Conservation (phyloP, 164 flowering plant species). For the Kingdonia uniflora region DNA sequence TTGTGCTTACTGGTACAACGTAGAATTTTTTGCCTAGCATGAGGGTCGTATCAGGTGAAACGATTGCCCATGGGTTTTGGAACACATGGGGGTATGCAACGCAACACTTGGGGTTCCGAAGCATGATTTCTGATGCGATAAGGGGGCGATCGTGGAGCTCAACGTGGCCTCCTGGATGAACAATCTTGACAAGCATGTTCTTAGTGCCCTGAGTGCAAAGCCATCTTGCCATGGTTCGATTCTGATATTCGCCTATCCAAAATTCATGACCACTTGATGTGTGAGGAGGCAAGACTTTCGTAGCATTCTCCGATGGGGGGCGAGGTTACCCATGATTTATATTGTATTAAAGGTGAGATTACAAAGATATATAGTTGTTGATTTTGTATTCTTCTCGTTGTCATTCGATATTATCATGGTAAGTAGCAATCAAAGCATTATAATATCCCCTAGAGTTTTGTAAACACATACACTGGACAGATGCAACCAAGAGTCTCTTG, state of each 20-base stretch:
- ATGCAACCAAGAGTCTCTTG: no score
- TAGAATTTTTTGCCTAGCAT: slow-evolving; percentile 42
- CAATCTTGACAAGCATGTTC: slow-evolving; percentile 42
- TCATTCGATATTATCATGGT: no score
- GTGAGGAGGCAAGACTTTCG: not conserved
- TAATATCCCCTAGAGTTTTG: no score
- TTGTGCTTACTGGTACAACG: slow-evolving; percentile 44
- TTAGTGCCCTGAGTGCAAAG: slow-evolving; percentile 31
- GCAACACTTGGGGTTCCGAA: slow-evolving; percentile 44
- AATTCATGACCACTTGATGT: not conserved
- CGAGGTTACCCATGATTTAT: not conserved
- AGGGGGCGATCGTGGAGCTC: slow-evolving; percentile 58
- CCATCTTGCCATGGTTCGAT: slow-evolving; percentile 25
- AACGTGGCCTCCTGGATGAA: slow-evolving; percentile 52
- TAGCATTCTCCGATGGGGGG: not conserved
- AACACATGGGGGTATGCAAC: slow-evolving; percentile 46
- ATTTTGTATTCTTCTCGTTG: not conserved
- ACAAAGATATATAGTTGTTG: not conserved
- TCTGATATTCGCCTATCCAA: not conserved
- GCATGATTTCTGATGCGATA: slow-evolving; percentile 38
- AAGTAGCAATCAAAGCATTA: no score
- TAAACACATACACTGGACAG: no score
- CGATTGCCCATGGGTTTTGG: slow-evolving; percentile 38
- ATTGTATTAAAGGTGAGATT: not conserved
- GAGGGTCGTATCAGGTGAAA: slow-evolving; percentile 38